Conservation (phyloP, 257 asterid species). For the Mitragyna speciosa region DNA sequence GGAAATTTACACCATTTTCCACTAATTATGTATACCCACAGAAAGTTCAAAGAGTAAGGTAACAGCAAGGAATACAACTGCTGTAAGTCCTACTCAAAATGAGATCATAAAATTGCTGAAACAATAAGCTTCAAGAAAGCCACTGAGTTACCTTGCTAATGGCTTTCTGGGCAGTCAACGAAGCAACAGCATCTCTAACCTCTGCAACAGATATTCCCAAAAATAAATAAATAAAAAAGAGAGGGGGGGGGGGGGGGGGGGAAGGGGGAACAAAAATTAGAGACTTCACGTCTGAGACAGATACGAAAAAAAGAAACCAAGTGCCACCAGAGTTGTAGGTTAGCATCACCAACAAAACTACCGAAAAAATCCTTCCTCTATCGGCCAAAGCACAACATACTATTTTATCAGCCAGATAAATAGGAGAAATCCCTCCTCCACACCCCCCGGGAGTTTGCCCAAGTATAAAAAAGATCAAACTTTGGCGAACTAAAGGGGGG, state of each 20-base stretch:
- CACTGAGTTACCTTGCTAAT: slow-evolving; percentile 54
- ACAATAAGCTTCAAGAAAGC: background rate
- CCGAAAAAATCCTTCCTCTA: background rate
- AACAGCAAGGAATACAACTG: background rate
- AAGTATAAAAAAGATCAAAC: background rate
- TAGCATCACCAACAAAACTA: background rate
- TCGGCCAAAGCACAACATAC: background rate
- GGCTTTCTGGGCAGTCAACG: slow-evolving; percentile 39
- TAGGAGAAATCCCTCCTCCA: background rate
- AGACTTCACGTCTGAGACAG: background rate
- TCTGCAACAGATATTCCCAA: slow-evolving; percentile 33
- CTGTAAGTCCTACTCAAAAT: background rate
- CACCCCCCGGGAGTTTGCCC: too few species aligned
- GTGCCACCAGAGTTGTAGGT: background rate
- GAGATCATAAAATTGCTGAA: background rate
- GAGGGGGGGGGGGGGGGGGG: too few species aligned
- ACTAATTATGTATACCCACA: background rate
- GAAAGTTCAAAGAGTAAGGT: too few species aligned
- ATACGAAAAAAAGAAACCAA: background rate
- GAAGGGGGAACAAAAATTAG: background rate
- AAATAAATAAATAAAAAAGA: too few species aligned
- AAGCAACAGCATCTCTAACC: slow-evolving; percentile 53
- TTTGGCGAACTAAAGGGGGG: background rate
- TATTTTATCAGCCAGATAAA: background rate
- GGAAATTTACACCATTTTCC: too few species aligned